Percentiles rank a stretch among this genome's conserved stretches.
Evolutionary conservation across 805 yeast species (phyloP).

Genomic region (Metschnikowia orientalis): DNA sequence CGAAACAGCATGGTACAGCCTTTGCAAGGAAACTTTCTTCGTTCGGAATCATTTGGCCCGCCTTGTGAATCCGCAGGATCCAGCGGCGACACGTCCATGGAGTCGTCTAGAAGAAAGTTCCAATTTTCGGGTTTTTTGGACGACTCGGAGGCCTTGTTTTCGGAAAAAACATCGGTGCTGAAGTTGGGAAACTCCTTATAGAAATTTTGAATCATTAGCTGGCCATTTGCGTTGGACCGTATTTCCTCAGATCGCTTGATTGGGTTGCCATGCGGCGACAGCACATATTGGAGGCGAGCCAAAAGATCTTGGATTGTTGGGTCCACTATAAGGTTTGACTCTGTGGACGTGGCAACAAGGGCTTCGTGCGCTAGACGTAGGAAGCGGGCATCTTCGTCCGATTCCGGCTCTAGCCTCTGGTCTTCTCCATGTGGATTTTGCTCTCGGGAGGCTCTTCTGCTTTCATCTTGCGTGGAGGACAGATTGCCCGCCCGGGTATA

Average conservation of each 20-base stretch:
- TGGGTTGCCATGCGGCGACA: conserved; percentile 55
- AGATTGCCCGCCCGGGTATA: conserved; percentile 13
- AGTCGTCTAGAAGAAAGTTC: conserved; percentile 26
- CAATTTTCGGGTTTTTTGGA: conserved; percentile 26
- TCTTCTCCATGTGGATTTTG: not conserved
- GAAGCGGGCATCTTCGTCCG: conserved; percentile 50
- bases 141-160: conserved; percentile 5
- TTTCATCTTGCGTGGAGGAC: not conserved
- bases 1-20: conserved; percentile 62
- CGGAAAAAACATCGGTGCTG: conserved; percentile 36
- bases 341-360: conserved; percentile 45
- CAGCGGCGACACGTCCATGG: conserved; percentile 4
- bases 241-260: conserved; percentile 31
- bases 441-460: not conserved
- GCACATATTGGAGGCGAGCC: conserved; percentile 53
- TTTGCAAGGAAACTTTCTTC: conserved; percentile 53
- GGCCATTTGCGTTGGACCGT: conserved; percentile 37
- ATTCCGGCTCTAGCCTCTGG: conserved; percentile 1
- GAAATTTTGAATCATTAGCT: conserved; percentile 39
- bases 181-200: conserved; percentile 41
- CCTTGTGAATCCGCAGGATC: conserved; percentile 2
- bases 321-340: conserved; percentile 45
- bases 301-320: conserved; percentile 61
- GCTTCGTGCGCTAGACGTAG: conserved; percentile 60
- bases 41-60: conserved; percentile 1